These are phyloP conservation scores for Trypanosoma congolense DNA, from an alignment of 208 protist species.

Conservation along the genomic window DNA sequence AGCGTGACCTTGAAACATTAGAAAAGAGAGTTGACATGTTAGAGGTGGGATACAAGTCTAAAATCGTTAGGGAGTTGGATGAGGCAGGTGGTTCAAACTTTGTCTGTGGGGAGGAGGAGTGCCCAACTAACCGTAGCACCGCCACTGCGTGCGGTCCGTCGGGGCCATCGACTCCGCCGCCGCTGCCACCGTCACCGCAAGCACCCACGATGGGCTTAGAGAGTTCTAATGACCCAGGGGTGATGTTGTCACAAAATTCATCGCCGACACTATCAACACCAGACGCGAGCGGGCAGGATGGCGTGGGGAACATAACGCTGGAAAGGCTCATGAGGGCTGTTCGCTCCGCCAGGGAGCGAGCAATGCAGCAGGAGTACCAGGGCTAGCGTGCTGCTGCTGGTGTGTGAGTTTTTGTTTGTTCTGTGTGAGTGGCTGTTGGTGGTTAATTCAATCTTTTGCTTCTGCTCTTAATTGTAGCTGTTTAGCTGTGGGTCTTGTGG, in stretches of 20 bases:
- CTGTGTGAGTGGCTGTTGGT: too few relatives aligned
- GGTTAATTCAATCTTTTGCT: too few relatives aligned
- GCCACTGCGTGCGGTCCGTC: background rate
- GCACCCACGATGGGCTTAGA: background rate
- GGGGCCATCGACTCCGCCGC: constrained; percentile 1
- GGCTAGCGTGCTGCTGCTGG: too few relatives aligned
- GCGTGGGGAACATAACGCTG: constrained; percentile 4
- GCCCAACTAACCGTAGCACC: background rate
- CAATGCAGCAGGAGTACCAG: constrained; percentile 9
- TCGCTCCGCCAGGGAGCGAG: constrained; percentile 7
- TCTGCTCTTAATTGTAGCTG: too few relatives aligned
- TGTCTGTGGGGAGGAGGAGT: background rate
- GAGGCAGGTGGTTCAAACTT: too few relatives aligned
- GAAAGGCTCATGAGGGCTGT: constrained; percentile 18
- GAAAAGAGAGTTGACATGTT: too few relatives aligned
- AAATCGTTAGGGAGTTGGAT: too few relatives aligned
- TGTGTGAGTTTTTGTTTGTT: too few relatives aligned
- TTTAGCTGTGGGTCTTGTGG: too few relatives aligned
- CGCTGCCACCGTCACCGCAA: background rate
- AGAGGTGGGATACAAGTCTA: too few relatives aligned
- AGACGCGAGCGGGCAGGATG: background rate
- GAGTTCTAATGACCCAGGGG: background rate
- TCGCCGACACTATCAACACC: constrained; percentile 1
- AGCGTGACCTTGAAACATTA: too few relatives aligned
- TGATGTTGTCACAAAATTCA: background rate